Conservation (phyloP, 768 basidiomycete species). For the Mrakia hoshinonis region DNA sequence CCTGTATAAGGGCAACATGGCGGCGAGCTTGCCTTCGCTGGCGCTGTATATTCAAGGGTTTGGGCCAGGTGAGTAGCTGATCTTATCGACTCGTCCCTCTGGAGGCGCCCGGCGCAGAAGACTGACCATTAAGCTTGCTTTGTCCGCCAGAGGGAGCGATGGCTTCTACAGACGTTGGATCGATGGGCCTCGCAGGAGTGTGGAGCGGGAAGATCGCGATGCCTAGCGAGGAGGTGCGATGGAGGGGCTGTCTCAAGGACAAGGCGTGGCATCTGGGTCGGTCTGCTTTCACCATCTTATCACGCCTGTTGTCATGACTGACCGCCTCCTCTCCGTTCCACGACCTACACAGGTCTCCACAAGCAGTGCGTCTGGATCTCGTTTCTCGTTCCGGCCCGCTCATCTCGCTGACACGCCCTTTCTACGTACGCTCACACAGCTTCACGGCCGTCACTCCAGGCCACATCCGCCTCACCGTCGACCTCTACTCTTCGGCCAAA, state of each 20-base stretch:
- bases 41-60: neutral
- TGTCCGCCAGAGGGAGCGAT: neutral
- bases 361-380: no score
- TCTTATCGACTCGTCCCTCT: neutral
- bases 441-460: neutral
- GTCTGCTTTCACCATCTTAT: no score
- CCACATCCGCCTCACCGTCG: neutral
- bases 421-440: neutral
- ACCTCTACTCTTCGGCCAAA: neutral
- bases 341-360: no score
- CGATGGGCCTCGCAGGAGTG: neutral
- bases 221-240: neutral
- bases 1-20: neutral
- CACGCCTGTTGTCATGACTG: no score
- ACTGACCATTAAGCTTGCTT: neutral
- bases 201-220: neutral
- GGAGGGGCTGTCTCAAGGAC: neutral
- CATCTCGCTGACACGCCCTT: no score
- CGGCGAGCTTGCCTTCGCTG: neutral
- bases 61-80: neutral
- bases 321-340: no score
- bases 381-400: no score
- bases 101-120: no score
- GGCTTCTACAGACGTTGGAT: neutral
- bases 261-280: no score